phyloP scores from a whole-genome alignment of 2,329 filamentous ascomycete genomes.

The Tricladium varicosporioides region DNA sequence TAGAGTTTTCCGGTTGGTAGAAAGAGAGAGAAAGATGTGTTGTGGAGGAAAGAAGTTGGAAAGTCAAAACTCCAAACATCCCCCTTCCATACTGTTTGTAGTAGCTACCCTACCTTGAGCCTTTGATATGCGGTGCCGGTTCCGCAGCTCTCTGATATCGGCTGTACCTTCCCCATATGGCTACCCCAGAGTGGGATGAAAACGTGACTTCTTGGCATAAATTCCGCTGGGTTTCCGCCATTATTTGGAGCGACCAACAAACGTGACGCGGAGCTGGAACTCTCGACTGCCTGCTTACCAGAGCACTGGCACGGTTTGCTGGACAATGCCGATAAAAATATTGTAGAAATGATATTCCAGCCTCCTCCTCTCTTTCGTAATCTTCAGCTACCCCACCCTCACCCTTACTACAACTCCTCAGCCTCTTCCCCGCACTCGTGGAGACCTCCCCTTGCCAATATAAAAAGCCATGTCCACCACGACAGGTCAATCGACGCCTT shows the following conservation, averaged over 20 bases:
- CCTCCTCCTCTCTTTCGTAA: not conserved
- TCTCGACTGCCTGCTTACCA: not conserved
- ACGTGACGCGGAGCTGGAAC: no score
- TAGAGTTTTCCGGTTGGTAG: not conserved
- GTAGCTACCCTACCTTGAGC: not conserved
- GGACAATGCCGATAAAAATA: not conserved
- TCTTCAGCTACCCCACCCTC: not conserved
- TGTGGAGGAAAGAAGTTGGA: not conserved
- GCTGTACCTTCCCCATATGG: conserved; percentile 22
- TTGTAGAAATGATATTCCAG: no score
- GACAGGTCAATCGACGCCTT: not conserved
- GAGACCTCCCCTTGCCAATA: not conserved
- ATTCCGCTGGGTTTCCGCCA: not conserved
- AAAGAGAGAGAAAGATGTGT: not conserved
- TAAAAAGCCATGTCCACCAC: not conserved
- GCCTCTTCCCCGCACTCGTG: not conserved
- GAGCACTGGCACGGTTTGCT: not conserved
- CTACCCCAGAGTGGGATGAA: not conserved
- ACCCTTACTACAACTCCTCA: not conserved
- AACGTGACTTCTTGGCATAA: not conserved
- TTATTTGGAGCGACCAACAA: no score
- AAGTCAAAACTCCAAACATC: not conserved
- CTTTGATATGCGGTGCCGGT: conserved; percentile 11
- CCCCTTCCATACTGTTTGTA: no score
- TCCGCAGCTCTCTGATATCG: conserved; percentile 6